Base-by-base conservation (phyloP, 371 early-diverging fungal genomes). In the Rhizopus microsporus region DNA sequence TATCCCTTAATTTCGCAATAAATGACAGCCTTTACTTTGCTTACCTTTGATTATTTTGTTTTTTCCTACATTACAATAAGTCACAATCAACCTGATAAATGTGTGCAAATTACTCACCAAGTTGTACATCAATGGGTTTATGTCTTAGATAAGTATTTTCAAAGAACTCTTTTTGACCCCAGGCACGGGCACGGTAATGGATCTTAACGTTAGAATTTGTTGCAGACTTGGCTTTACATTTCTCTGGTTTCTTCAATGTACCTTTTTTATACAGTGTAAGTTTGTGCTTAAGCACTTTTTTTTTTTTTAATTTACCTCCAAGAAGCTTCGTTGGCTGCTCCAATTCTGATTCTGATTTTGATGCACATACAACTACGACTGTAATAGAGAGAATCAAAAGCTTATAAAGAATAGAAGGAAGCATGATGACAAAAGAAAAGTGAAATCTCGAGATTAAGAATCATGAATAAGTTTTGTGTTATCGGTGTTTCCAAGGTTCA, bases 41-140 rank as follows among this genome's bases (percentile, higher is more conserved):
- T 35, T 61, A 65, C 67, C 69, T 43, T 71, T 59, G 60, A 74
- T 63, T 1, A 74, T 49, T 16, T 66, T 69, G 35, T 71, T 71
- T 30, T 59, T 60, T 12, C 75, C 72, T 67, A 56, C 35, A 45
- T 16, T 17, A 30, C 38, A 16, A 52, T 47, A 31, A 39, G 42
- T 3, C 4, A 12, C 4, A 44, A 13, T 23, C 44, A 16, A 33
- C 4, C n/a, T n/a, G 23, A 44, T 33, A 37, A 29, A 23, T 54
- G 15, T 43, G 30, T 15, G 40, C 3, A 12, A 46, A n/a, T 34
- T 33, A 34, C 35, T 57, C 63, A 71, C 71, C 71, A 29, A 71
- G 57, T 23, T 64, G 68, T 13, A 40, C 63, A n/a, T 54, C 15
- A 0, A 60, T 1, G 7, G 77, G 69, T 16, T 47, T 13, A 0